Evolutionary conservation across 805 yeast genomes (phyloP).

Genomic region (Tetrapisispora arboricola): DNA sequence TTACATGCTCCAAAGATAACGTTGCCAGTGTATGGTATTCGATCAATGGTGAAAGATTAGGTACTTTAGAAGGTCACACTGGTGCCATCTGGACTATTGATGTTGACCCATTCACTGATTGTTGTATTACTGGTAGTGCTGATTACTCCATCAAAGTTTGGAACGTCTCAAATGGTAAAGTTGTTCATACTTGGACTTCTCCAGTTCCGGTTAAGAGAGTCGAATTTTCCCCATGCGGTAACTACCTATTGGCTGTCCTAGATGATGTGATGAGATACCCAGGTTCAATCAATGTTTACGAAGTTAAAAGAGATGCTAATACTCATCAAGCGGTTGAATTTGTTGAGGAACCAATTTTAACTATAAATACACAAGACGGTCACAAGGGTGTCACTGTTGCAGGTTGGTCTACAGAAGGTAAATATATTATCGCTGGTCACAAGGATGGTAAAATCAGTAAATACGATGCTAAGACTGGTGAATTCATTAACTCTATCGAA

Average conservation of each 20-base stretch:
- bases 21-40: constrained; percentile 90
- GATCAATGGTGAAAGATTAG: constrained; percentile 91
- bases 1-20: constrained; percentile 86
- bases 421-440: constrained; percentile 75
- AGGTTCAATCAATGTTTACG: constrained; percentile 65
- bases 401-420: constrained; percentile 72
- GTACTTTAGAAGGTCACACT: constrained; percentile 78
- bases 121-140: constrained; percentile 45
- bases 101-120: constrained; percentile 57
- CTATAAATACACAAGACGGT: constrained; percentile 49
- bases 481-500: constrained; percentile 40
- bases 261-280: constrained; percentile 87
- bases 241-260: constrained; percentile 60
- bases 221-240: constrained; percentile 68
- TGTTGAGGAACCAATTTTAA: constrained; percentile 44
- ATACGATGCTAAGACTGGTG: constrained; percentile 60
- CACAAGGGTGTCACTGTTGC: constrained; percentile 68
- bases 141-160: neutral
- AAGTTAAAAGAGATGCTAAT: constrained; percentile 39
- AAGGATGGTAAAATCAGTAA: constrained; percentile 78
- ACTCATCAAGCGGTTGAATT: constrained; percentile 27
- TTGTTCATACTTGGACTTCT: constrained; percentile 59
- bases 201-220: constrained; percentile 88
- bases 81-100: constrained; percentile 97
- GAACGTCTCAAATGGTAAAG: constrained; percentile 50